phyloP scores from a whole-genome alignment of 371 early-diverging fungal genomes.

The Modicella reniformis region DNA sequence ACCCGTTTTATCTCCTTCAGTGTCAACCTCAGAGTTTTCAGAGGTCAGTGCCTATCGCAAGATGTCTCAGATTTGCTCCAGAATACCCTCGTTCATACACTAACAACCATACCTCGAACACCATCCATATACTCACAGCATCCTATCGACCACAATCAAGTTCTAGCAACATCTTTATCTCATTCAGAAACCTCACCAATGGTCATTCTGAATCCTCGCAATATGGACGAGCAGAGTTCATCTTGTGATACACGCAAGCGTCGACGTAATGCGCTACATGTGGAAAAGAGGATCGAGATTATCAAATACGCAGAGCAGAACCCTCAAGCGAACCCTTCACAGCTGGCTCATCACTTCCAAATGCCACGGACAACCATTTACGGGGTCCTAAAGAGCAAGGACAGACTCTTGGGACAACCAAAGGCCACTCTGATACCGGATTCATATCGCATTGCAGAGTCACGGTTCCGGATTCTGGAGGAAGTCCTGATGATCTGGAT shows the following conservation, averaged over 20 bases:
- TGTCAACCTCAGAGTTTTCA: too few relatives aligned
- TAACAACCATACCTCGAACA: too few relatives aligned
- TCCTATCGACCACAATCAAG: too few relatives aligned
- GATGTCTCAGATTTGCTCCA: too few relatives aligned
- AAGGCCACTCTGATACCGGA: neutral
- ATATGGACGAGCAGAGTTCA: too few relatives aligned
- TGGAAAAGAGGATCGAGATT: neutral
- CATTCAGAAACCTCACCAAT: too few relatives aligned
- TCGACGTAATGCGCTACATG: neutral
- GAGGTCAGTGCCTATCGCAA: too few relatives aligned
- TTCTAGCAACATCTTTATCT: too few relatives aligned
- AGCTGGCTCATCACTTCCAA: neutral
- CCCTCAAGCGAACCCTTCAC: neutral
- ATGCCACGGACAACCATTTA: conserved; percentile 1
- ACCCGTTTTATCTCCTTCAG: too few relatives aligned
- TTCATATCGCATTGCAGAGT: conserved; percentile 2
- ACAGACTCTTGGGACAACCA: neutral
- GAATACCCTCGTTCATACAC: too few relatives aligned
- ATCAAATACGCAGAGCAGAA: neutral
- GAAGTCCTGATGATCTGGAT: conserved; percentile 10
- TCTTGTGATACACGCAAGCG: neutral
- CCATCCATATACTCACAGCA: too few relatives aligned
- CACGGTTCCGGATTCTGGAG: conserved; percentile 2
- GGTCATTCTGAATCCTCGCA: too few relatives aligned
- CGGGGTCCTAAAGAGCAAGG: conserved; percentile 3